Base-by-base conservation (phyloP, 2,329 filamentous ascomycete genomes). In the Colletotrichum godetiae region DNA sequence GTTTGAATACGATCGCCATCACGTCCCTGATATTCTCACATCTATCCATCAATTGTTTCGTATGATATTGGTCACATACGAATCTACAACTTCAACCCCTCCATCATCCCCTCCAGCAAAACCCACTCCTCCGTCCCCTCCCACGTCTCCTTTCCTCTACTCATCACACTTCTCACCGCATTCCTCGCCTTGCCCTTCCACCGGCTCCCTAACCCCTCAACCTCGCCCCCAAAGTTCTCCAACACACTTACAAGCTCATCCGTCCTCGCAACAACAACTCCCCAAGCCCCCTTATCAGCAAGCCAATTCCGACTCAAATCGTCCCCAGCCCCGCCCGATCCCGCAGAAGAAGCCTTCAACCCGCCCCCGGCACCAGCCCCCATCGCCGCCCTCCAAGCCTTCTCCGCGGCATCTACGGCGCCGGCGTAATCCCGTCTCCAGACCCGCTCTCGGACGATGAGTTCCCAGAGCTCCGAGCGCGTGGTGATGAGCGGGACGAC, bases 101-200 rank as follows among this genome's bases (percentile, higher is more conserved):
- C 86, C 83, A 92, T 80, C 76, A 89, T 78, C 5, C 83, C 86
- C 79, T 89, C 84, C 79, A 97, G 81, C 74, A 83, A 87, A 59
- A 86, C 86, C 92, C 92, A 97, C 33, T 90, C 93, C 53, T 88
- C 85, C 35, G 87, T 93, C 12, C 90, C 95, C 83, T 98, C 95
- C 95, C 95, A 98, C 13, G 83, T 88, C 78, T 94, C 93, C 84
- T 91, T 95, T 0, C 90, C 95, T 79, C 93, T 93, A 0, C 95
- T 93, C 87, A 97, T 88, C 7, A 98, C 92, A 64, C 94, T 95
- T 67, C 95, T 88, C 2, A 98, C 88, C 12, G 95, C 95, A 81
- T 91, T 97, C 78, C 94, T 88, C 0, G 94, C 94, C 88, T 98
- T 98, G 75, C 94, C 94, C 81, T 90, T 93, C 97, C 97, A 99